Conservation (phyloP, 2,329 filamentous ascomycete species). For the Blastomyces emzantsi region DNA sequence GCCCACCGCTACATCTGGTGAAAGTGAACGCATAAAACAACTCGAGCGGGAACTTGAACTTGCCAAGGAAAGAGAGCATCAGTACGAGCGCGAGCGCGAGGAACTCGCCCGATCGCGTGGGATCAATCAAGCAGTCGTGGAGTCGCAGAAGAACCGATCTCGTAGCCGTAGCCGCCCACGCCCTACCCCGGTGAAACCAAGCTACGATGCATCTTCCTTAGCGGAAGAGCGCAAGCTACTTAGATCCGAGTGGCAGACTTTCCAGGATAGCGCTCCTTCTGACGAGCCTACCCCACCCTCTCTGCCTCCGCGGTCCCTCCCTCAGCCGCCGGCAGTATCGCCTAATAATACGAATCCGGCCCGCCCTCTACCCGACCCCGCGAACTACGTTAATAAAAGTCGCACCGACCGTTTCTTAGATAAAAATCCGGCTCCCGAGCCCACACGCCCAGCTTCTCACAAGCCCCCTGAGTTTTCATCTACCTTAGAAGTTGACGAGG, state of each 20-base stretch:
- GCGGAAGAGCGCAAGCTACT: constrained; percentile 53
- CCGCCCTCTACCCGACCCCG: constrained; percentile 42
- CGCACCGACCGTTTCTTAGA: constrained; percentile 49
- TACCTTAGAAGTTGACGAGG: constrained; percentile 47
- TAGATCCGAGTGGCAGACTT: constrained; percentile 46
- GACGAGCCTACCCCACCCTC: constrained; percentile 17
- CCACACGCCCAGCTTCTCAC: constrained; percentile 31
- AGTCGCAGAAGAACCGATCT: constrained; percentile 10
- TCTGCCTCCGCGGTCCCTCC: constrained; percentile 19
- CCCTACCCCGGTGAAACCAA: constrained; percentile 33
- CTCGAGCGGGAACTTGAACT: constrained; percentile 65
- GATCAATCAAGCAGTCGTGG: constrained; percentile 10
- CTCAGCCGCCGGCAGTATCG: constrained; percentile 20
- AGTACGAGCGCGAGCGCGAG: constrained; percentile 54
- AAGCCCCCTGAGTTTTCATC: constrained; percentile 41
- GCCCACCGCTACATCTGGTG: constrained; percentile 40
- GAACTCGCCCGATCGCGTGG: constrained; percentile 32
- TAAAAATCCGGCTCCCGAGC: constrained; percentile 44
- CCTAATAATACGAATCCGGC: constrained; percentile 18
- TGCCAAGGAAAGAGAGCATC: constrained; percentile 57
- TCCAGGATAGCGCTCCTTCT: constrained; percentile 23
- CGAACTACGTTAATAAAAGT: constrained; percentile 31
- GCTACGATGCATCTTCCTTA: constrained; percentile 49
- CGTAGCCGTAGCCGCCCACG: constrained; percentile 25
- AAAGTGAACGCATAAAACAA: constrained; percentile 65